phyloP scores from a whole-genome alignment of 1,284 basidiomycete genomes.

The Mrakiaceae sp. region DNA sequence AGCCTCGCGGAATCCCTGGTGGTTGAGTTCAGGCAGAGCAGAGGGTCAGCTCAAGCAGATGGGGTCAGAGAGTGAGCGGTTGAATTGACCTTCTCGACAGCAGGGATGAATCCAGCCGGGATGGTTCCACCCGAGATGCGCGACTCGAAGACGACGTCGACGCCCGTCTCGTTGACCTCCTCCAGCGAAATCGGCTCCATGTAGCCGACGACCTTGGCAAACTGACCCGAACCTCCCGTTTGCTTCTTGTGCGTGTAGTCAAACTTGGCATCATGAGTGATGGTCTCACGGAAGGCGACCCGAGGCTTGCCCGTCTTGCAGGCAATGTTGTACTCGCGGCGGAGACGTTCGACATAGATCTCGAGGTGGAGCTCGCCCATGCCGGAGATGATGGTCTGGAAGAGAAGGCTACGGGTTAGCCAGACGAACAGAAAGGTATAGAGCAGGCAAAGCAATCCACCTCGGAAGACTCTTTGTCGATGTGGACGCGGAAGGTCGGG shows the following conservation, averaged over 20 bases:
- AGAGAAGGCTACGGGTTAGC: background rate
- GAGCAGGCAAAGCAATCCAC: constrained; percentile 33
- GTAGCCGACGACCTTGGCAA: constrained; percentile 80
- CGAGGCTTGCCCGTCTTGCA: constrained; percentile 92
- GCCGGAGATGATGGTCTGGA: constrained; percentile 94
- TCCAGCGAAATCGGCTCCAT: constrained; percentile 73
- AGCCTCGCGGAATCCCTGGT: constrained; percentile 86
- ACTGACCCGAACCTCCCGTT: constrained; percentile 94
- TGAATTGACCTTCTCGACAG: constrained; percentile 69
- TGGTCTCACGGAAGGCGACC: constrained; percentile 93
- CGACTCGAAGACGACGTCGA: constrained; percentile 81
- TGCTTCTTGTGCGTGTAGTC: constrained; percentile 98
- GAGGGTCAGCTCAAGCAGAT: background rate
- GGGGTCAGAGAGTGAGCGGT: background rate
- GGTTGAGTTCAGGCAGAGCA: background rate
- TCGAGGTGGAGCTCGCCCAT: constrained; percentile 99
- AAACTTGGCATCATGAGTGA: constrained; percentile 71
- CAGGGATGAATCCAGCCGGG: constrained; percentile 84
- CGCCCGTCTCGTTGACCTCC: constrained; percentile 61
- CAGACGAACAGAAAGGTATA: background rate
- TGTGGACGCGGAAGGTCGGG: constrained; percentile 95
- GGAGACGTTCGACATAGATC: constrained; percentile 99
- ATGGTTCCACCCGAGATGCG: constrained; percentile 86
- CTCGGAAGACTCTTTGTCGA: constrained; percentile 90
- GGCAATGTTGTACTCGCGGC: constrained; percentile 89